Conservation (phyloP, 441 rosid genomes). For the Erodium moschatum region DNA sequence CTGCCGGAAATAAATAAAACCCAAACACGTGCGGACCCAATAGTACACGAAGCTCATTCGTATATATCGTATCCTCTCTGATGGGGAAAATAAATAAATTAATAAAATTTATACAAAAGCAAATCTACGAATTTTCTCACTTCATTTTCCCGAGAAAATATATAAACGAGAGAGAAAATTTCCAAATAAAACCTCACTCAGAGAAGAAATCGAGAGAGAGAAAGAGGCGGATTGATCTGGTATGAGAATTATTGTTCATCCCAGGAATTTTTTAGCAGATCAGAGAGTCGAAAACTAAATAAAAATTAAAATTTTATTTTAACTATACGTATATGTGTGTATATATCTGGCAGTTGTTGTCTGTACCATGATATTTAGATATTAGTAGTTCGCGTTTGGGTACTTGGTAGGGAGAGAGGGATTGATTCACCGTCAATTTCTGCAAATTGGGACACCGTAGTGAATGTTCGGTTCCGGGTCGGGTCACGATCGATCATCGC, state of each 20-base stretch:
- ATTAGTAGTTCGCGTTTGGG: slow-evolving; percentile 17
- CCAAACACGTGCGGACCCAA: background rate
- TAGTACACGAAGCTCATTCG: background rate
- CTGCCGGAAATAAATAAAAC: background rate
- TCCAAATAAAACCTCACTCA: slow-evolving; percentile 19
- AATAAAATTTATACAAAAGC: background rate
- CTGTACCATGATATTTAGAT: background rate
- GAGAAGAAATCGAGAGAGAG: slow-evolving; percentile 16
- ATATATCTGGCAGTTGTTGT: background rate
- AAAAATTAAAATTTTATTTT: slow-evolving; percentile 7
- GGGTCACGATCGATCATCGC: slow-evolving; percentile 24
- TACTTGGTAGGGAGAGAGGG: slow-evolving; percentile 18
- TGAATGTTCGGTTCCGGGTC: slow-evolving; percentile 21
- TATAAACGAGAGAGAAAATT: background rate
- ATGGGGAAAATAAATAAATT: background rate
- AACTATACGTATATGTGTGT: slow-evolving; percentile 8
- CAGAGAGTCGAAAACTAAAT: slow-evolving; percentile 15
- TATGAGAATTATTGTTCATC: slow-evolving; percentile 14
- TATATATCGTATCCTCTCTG: slow-evolving; percentile 1
- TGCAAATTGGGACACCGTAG: slow-evolving; percentile 1
- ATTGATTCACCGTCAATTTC: slow-evolving; percentile 21
- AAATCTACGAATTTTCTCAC: background rate
- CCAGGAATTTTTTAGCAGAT: slow-evolving; percentile 24
- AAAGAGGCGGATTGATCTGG: slow-evolving; percentile 10
- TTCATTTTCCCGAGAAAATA: slow-evolving; percentile 1